Conservation (phyloP, 768 basidiomycete genomes). For the Leccinum fibrillosum region DNA sequence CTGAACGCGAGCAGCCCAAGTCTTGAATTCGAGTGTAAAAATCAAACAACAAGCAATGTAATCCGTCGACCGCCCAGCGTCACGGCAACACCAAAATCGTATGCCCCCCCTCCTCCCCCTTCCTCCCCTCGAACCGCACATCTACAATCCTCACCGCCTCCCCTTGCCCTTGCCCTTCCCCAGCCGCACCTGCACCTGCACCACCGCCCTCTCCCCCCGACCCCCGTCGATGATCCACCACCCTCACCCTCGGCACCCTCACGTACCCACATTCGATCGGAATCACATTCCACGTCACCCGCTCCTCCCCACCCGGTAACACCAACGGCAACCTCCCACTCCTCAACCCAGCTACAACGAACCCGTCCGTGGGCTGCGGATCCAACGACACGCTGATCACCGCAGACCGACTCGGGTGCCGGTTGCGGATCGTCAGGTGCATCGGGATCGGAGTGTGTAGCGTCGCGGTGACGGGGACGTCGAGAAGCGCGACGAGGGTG, state of each 20-base stretch:
- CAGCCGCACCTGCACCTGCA: too few species aligned
- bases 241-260: conserved; percentile 57
- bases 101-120: conserved; percentile 38
- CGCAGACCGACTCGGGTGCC: conserved; percentile 59
- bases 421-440: conserved; percentile 61
- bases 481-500: conserved; percentile 61
- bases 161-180: conserved; percentile 6
- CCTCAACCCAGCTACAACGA: conserved; percentile 77
- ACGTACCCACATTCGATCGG: conserved; percentile 74
- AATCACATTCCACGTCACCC: conserved; percentile 62
- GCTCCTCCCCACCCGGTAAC: conserved; percentile 69
- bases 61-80: too few species aligned
- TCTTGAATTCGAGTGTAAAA: too few species aligned
- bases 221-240: conserved; percentile 44
- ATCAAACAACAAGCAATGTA: too few species aligned
- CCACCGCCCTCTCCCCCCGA: conserved; percentile 14
- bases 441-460: conserved; percentile 63
- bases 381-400: conserved; percentile 74
- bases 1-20: too few species aligned
- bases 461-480: conserved; percentile 56
- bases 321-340: conserved; percentile 65
- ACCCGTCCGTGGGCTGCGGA: conserved; percentile 62
- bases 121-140: too few species aligned
- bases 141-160: not conserved
- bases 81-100: conserved; percentile 26